Evolutionary conservation across 495 filamentous ascomycete species (phyloP).

Genomic region (Entonaema liquescens): DNA sequence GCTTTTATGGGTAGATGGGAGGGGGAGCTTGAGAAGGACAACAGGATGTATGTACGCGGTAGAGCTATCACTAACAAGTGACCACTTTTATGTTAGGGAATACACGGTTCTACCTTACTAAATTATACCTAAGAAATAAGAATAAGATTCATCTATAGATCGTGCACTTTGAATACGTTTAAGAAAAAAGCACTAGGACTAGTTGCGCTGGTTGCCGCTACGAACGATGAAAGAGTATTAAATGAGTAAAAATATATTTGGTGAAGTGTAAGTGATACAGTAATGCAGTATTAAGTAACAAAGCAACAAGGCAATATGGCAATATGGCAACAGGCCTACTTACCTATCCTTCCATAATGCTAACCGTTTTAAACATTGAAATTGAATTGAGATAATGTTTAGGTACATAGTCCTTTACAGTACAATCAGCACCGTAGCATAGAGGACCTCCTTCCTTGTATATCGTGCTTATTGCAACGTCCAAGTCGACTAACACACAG

Average conservation of each 20-base stretch:
- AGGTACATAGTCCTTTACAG: constrained; percentile 9
- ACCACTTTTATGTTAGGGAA: background rate
- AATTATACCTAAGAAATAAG: too few species aligned
- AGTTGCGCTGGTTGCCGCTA: constrained; percentile 14
- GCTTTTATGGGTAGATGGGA: background rate
- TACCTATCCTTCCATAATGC: constrained; percentile 17
- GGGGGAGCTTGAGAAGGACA: background rate
- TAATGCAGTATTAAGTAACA: constrained; percentile 27
- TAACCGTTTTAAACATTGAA: constrained; percentile 1
- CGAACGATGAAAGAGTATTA: constrained; percentile 4
- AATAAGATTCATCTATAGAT: too few species aligned
- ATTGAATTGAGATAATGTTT: background rate
- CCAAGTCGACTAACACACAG: constrained; percentile 4
- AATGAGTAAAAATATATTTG: constrained; percentile 1
- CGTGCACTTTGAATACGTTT: background rate
- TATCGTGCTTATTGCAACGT: constrained; percentile 39
- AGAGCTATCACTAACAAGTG: background rate
- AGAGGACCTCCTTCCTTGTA: constrained; percentile 40
- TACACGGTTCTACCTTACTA: too few species aligned
- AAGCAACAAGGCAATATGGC: constrained; percentile 21
- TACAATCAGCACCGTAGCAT: constrained; percentile 22
- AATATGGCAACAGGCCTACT: too few species aligned
- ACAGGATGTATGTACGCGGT: constrained; percentile 1
- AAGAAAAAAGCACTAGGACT: constrained; percentile 4
- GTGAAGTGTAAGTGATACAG: constrained; percentile 33